These are phyloP conservation scores for Peronospora farinosa DNA, from an alignment of 352 stramenopile genomes.

Conservation along the genomic window DNA sequence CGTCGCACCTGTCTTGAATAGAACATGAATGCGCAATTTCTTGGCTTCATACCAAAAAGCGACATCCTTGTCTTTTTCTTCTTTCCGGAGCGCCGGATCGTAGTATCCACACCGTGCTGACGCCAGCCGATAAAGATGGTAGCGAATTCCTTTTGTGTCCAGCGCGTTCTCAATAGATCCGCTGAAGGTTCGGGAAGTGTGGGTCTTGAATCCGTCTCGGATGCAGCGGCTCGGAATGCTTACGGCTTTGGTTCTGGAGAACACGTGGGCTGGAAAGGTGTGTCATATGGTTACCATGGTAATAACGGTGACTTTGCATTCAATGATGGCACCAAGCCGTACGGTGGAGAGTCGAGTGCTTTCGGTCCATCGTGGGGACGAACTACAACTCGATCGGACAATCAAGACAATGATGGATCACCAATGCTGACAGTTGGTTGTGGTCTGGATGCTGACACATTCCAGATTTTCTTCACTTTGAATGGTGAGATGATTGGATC, in stretches of 20 bases:
- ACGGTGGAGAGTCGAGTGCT: constrained; percentile 64
- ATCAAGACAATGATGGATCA: constrained; percentile 21
- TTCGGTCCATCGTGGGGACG: constrained; percentile 67
- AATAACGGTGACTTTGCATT: constrained; percentile 84
- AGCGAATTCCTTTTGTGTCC: too few relatives aligned
- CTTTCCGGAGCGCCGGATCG: too few relatives aligned
- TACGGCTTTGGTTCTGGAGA: constrained; percentile 81
- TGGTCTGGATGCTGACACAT: constrained; percentile 49
- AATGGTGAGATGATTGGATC: constrained; percentile 61
- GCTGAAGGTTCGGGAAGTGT: constrained; percentile 74
- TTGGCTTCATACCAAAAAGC: too few relatives aligned
- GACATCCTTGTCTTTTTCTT: too few relatives aligned
- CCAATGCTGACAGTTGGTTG: constrained; percentile 62
- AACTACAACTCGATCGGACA: constrained; percentile 13
- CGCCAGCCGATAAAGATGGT: too few relatives aligned
- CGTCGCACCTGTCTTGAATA: too few relatives aligned
- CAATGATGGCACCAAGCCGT: constrained; percentile 60
- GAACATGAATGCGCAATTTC: too few relatives aligned
- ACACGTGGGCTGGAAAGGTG: constrained; percentile 74
- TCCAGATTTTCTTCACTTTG: constrained; percentile 73
- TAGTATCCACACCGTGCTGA: too few relatives aligned
- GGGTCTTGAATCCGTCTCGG: constrained; percentile 60
- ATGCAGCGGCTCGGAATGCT: constrained; percentile 39
- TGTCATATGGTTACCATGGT: constrained; percentile 81
- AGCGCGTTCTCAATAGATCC: too few relatives aligned